Evolutionary conservation across 2,329 filamentous ascomycete genomes (phyloP), one percentile per base, ranked within the genome.

Genomic region (Neodidymelliopsis sp.): DNA sequence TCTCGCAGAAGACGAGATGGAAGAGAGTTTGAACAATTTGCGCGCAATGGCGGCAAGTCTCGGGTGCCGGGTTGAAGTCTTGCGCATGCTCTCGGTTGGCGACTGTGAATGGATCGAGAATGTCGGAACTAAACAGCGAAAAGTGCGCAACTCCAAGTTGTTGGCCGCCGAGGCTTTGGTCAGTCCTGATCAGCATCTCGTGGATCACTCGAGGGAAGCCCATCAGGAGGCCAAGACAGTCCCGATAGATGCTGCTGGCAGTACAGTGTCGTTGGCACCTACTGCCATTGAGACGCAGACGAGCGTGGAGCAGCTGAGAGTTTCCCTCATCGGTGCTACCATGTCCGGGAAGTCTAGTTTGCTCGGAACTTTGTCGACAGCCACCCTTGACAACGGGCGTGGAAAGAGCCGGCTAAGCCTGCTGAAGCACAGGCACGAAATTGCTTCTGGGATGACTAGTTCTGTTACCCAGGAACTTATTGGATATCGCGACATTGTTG

Each of bases 401-500:
- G 94, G 94, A 0, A 94, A 91, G 68, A 96, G 91, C 67, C 84
- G 94, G 42, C 79, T 97, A 19, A 93, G 90, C 63, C 80, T 97
- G 39, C 78, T 99, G 22, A 96, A 91, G 69, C 94, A 99, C 73
- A 86, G 90, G 9, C 94, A 99, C 68, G 94, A 99, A 70, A 89
- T 97, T 48, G 87, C 83, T 3, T 95, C 93, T 2, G 94, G 94
- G 0, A 81, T 96, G 55, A 99, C 94, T 1, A 97, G 91, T 67
- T 97, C 93, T 5, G 88, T 99, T 33, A 90, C 94, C 0, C 93
- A 97, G 65, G 94, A 97, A 70, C 79, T 99, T 8, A 83, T 99
- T 54, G 94, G 94, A 6, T 99, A 97, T 69, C 68, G 65, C 18
- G 72, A 78, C 37, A 25, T 62, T 20, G 31, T 56, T 9, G 56